Evolutionary conservation across 345 rosid genomes (phyloP).

Genomic region (Trapa bicornis): DNA sequence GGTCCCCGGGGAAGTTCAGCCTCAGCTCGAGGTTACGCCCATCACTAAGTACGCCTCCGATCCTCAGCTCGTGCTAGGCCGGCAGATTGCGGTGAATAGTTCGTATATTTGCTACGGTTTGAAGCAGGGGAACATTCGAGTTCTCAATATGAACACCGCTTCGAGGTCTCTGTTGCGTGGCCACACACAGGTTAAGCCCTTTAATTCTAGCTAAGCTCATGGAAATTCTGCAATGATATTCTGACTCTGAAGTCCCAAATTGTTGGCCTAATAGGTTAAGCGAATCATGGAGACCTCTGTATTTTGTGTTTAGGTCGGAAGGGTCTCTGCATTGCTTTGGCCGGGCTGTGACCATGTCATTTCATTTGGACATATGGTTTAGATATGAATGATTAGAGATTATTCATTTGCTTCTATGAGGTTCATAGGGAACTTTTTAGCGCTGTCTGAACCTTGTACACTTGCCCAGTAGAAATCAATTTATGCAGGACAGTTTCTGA

Average conservation of each 20-base stretch:
- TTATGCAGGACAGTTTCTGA: neutral
- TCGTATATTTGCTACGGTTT: slow-evolving; percentile 75
- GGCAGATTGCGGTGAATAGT: slow-evolving; percentile 75
- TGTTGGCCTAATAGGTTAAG: too few relatives aligned
- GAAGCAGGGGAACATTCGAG: slow-evolving; percentile 70
- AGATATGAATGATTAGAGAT: neutral
- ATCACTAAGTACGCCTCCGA: slow-evolving; percentile 83
- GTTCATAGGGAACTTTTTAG: too few relatives aligned
- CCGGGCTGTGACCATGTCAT: neutral
- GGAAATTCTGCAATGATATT: neutral
- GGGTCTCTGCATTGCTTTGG: neutral
- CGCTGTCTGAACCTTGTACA: too few relatives aligned
- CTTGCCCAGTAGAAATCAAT: neutral
- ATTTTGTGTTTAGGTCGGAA: too few relatives aligned
- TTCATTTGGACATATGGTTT: neutral
- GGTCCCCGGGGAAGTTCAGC: slow-evolving; percentile 55
- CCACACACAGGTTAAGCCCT: slow-evolving; percentile 51
- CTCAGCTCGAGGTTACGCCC: slow-evolving; percentile 85
- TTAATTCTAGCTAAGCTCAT: neutral
- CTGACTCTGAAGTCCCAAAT: neutral
- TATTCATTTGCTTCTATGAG: neutral
- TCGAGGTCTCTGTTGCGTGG: slow-evolving; percentile 69
- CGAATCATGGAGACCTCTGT: too few relatives aligned
- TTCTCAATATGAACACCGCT: slow-evolving; percentile 77
- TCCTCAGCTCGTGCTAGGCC: slow-evolving; percentile 66